A percentile compares a stretch with the other conserved stretches of the same genome.
phyloP scores from a whole-genome alignment of 495 filamentous ascomycete genomes.

The Ascobolus immersus region DNA sequence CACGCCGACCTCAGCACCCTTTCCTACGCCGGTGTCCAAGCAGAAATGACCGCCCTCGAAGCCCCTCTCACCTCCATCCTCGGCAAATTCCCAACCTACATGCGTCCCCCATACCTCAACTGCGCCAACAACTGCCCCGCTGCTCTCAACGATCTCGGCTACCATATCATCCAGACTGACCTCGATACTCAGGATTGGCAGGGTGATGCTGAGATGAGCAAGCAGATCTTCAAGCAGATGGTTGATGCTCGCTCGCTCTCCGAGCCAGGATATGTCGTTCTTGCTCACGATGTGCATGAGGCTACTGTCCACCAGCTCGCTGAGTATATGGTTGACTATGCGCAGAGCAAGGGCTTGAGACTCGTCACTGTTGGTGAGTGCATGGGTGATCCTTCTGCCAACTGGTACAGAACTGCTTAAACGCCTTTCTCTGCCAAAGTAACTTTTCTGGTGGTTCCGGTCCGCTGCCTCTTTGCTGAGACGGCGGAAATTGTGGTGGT shows the following conservation, averaged over 20 bases:
- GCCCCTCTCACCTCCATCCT: conserved; percentile 13
- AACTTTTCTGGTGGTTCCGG: too few relatives aligned
- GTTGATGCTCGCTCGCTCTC: conserved; percentile 9
- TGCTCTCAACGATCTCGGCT: conserved; percentile 16
- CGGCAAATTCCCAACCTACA: conserved; percentile 20
- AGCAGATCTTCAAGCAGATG: conserved; percentile 7
- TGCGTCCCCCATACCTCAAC: conserved; percentile 20
- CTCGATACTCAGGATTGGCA: conserved; percentile 22
- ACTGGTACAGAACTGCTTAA: too few relatives aligned
- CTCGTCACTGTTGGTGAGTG: conserved; percentile 51
- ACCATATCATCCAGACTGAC: conserved; percentile 21
- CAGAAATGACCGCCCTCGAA: conserved; percentile 17
- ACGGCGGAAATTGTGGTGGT: too few relatives aligned
- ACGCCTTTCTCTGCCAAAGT: too few relatives aligned
- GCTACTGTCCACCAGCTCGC: conserved; percentile 12
- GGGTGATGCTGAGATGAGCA: conserved; percentile 9
- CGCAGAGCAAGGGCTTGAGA: conserved; percentile 31
- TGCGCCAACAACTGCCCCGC: conserved; percentile 14
- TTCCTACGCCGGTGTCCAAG: conserved; percentile 3
- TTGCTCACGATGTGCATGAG: conserved; percentile 10
- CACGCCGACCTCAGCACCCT: conserved; percentile 17
- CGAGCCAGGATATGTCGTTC: conserved; percentile 3
- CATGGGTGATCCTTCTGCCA: conserved; percentile 37
- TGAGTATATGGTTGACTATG: conserved; percentile 39
- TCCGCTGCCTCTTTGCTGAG: too few relatives aligned